Evolutionary conservation across 768 basidiomycete species (phyloP), one percentile per base, ranked within the genome.

Genomic region (Lactarius deliciosus): DNA sequence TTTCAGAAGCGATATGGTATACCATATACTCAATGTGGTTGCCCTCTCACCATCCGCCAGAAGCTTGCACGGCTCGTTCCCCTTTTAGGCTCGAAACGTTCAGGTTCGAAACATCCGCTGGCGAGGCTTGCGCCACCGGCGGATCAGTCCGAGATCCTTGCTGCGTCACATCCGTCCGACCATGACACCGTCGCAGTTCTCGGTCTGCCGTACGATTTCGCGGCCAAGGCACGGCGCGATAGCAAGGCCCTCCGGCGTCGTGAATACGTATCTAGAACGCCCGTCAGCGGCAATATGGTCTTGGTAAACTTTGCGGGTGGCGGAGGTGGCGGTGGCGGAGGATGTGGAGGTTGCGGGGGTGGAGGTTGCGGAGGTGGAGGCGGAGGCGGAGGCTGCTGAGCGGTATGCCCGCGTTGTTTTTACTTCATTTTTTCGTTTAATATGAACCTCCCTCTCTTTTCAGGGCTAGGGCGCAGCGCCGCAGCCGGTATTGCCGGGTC

Each of bases 21-120:
- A 9, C 76, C 79, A 1, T 89, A 89, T 74, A 81, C 77, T 57
- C 80, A 83, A 68, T 89, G 87, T 65, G 87, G 87, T 1, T 88
- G 87, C 70, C 80, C 83, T 0, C 73, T 79, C 5, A 80, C 76
- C 8, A 77, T 83, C 6, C 76, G 79, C 2, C 78, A 82, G 69
- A 78, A 76, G 41, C 75, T 86, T 41, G 70, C 76, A 5, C 80
- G 79, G 34, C 68, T 79, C 18, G 53, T 60, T 36, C 68, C 54
- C 40, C 63, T 13, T 57, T 61, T 58, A 36, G 61, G 57, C 56
- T 66, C 64, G 69, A 58, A 28, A 61, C 63, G 1, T 32, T 7
- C 32, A 32, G 32, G 32, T 6, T 32, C 32, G 32, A 32, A 57
- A 69, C 75, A 60, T 55, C 74, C 53, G 36, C 63, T 0, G 28